A percentile compares a stretch with the other conserved stretches of the same genome.
Conservation (phyloP, 352 stramenopile genomes). For the Phytophthora nicotianae region DNA sequence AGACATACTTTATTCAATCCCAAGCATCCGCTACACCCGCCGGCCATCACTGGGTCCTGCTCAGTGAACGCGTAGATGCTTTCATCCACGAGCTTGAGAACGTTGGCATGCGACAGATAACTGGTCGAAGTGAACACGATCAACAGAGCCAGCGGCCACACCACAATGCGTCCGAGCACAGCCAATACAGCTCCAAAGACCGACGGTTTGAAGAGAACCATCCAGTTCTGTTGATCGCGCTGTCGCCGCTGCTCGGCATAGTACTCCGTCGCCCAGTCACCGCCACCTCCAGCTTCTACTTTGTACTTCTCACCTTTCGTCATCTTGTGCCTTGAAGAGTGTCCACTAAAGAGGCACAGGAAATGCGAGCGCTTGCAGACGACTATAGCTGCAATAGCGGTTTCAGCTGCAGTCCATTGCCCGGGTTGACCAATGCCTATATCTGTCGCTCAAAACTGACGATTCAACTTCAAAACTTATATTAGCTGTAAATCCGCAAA, state of each 20-base stretch:
- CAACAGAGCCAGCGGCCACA: conserved; percentile 24
- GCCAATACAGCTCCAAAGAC: conserved; percentile 26
- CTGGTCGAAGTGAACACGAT: conserved; percentile 21
- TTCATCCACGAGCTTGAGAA: conserved; percentile 30
- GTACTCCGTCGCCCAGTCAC: conserved; percentile 26
- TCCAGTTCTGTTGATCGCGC: conserved; percentile 16
- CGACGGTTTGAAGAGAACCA: conserved; percentile 23
- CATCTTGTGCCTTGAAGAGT: conserved; percentile 11
- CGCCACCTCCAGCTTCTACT: conserved; percentile 5
- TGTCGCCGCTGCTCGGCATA: conserved; percentile 19
- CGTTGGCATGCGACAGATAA: conserved; percentile 19
- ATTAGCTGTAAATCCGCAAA: no score
- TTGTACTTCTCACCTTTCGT: conserved; percentile 25
- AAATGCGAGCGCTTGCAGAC: background rate
- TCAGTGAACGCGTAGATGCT: conserved; percentile 34
- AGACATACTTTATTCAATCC: conserved; percentile 26
- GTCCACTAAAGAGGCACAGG: background rate
- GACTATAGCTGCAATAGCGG: background rate
- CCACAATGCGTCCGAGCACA: conserved; percentile 26
- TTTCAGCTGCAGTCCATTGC: background rate
- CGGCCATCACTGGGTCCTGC: conserved; percentile 31
- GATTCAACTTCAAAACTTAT: background rate
- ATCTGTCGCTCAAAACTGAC: background rate
- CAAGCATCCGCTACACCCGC: conserved; percentile 26
- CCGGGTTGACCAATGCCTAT: background rate